A percentile compares a stretch with the other conserved stretches of the same genome.
These are phyloP conservation scores for Phyllostachys edulis DNA, from an alignment of 176 grass and related monocot species.

Conservation along the genomic window DNA sequence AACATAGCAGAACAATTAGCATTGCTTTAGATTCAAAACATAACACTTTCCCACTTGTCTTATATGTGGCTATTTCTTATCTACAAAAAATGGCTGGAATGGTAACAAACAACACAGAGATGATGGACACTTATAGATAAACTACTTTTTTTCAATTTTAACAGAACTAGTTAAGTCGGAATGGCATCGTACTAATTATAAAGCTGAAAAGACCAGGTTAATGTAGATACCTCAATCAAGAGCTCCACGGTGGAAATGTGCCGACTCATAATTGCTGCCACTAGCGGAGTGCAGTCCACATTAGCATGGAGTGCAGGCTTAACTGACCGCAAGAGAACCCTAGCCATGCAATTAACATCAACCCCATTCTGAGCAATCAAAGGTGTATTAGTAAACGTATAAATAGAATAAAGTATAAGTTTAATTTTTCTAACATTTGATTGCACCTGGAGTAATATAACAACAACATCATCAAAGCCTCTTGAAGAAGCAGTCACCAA, in stretches of 20 bases:
- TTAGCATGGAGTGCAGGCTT: conserved; percentile 62
- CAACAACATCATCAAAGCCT: conserved; percentile 47
- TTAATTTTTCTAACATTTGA: not conserved
- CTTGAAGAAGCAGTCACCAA: conserved; percentile 56
- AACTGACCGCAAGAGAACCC: conserved; percentile 55
- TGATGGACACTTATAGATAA: not conserved
- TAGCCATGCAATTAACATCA: conserved; percentile 52
- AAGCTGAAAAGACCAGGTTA: not conserved
- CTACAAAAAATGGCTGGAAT: not conserved
- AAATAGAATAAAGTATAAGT: not conserved
- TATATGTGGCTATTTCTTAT: not conserved
- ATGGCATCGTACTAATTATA: not conserved
- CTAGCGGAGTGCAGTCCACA: conserved; percentile 56
- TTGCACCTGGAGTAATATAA: conserved; percentile 48
- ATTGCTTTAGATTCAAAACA: not conserved
- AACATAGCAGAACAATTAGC: not conserved
- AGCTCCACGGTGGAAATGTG: conserved; percentile 60
- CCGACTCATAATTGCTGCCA: conserved; percentile 60
- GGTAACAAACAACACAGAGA: not conserved
- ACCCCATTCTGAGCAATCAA: conserved; percentile 43
- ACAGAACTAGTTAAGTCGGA: not conserved
- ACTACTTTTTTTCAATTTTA: not conserved
- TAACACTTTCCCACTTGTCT: not conserved
- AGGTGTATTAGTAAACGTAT: conserved; percentile 5
- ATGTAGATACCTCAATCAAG: conserved; percentile 53